These are phyloP conservation scores for Chlamydomonas incerta DNA, from an alignment of 139 green algal species.

Conservation along the genomic window DNA sequence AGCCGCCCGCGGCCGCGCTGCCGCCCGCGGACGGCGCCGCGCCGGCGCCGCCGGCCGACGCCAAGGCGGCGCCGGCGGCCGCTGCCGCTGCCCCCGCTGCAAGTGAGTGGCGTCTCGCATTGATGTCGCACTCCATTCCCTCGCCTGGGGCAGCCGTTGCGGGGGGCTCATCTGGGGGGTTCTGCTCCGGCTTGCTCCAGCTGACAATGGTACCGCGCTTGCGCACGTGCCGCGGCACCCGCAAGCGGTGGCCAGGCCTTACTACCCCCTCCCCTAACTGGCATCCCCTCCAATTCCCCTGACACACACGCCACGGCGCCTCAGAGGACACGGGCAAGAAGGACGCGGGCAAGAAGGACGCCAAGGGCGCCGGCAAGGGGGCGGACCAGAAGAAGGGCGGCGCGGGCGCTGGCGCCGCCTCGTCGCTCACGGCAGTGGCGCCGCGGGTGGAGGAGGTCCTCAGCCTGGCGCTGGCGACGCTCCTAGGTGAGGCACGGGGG, in stretches of 20 bases:
- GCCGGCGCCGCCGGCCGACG: constrained; percentile 33
- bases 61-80: background rate
- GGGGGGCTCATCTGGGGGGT: too few relatives aligned
- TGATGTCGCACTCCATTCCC: too few relatives aligned
- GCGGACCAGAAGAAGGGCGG: constrained; percentile 6
- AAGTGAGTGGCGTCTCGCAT: constrained; percentile 13
- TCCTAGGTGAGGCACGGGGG: too few relatives aligned
- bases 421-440: constrained; percentile 45
- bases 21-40: constrained; percentile 12
- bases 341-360: background rate
- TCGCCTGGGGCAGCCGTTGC: too few relatives aligned
- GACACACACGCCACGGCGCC: too few relatives aligned
- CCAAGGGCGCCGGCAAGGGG: background rate
- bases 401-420: background rate
- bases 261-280: too few relatives aligned
- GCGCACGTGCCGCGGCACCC: too few relatives aligned
- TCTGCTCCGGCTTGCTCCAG: too few relatives aligned
- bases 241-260: too few relatives aligned
- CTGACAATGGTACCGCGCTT: too few relatives aligned
- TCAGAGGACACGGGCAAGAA: constrained; percentile 29
- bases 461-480: too few relatives aligned
- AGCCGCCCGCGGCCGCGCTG: constrained; percentile 29
- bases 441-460: constrained; percentile 48
- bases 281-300: too few relatives aligned
- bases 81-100: constrained; percentile 17